These are phyloP conservation scores for Claviceps pazoutovae DNA, from an alignment of 2,329 filamentous ascomycete genomes.

Conservation along the genomic window DNA sequence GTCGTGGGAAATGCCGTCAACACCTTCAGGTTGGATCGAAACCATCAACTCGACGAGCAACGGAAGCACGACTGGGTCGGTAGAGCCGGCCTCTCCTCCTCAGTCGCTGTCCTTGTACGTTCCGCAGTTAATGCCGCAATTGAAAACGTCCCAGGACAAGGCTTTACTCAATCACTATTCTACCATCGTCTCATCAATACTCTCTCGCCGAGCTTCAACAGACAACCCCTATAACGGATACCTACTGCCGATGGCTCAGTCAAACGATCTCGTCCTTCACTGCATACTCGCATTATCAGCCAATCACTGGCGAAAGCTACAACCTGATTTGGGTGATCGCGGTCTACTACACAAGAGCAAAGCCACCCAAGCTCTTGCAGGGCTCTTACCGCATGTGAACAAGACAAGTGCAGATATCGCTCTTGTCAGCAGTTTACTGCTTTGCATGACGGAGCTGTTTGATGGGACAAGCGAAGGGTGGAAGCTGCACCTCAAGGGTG, in stretches of 20 bases:
- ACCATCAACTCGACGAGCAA: conserved; percentile 13
- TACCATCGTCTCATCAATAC: conserved; percentile 19
- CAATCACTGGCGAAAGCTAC: conserved; percentile 21
- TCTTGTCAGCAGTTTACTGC: conserved; percentile 24
- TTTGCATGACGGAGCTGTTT: conserved; percentile 29
- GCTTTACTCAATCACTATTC: conserved; percentile 22
- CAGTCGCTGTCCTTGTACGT: conserved; percentile 16
- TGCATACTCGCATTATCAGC: conserved; percentile 20
- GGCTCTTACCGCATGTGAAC: conserved; percentile 21
- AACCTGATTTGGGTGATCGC: conserved; percentile 16
- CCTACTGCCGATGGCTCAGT: conserved; percentile 19
- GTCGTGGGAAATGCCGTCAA: conserved; percentile 12
- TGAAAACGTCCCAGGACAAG: conserved; percentile 16
- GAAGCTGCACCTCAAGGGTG: conserved; percentile 28
- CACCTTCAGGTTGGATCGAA: conserved; percentile 13
- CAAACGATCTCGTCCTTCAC: conserved; percentile 19
- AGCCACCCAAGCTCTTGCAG: conserved; percentile 17
- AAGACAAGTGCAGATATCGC: conserved; percentile 19
- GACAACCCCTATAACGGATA: conserved; percentile 20
- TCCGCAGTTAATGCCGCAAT: conserved; percentile 17
- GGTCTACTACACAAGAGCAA: conserved; percentile 19
- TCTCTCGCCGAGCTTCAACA: conserved; percentile 16
- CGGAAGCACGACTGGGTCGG: conserved; percentile 11
- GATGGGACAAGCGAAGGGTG: conserved; percentile 27
- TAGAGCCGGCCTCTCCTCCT: conserved; percentile 6